Evolutionary conservation across 371 early-diverging fungal species (phyloP), one percentile per base, ranked within the genome.

Genomic region (Basidiobolus meristosporus): DNA sequence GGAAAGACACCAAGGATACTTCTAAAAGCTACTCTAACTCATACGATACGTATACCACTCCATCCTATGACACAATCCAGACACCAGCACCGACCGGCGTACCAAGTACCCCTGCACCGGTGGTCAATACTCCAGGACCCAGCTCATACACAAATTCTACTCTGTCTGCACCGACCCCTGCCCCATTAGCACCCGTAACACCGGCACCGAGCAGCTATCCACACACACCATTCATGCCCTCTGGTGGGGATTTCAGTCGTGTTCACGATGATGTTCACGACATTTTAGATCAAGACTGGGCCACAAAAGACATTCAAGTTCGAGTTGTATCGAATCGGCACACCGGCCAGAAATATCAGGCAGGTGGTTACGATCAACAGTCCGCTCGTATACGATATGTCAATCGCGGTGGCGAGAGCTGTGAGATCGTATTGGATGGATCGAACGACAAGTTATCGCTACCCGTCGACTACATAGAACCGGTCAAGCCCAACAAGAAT

Each of bases 401-500:
- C n/a, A 40, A 32, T 20, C 41, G 41, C 11, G 32, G 19, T 11
- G 41, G 41, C 4, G 32, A 34, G 18, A 17, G 14, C 14, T 15
- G 14, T 14, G 18, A 34, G 12, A 34, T 34, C 14, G 18, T 34
- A 34, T 12, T 34, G 11, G 18, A 34, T 6, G 14, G 34, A 14
- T 34, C 14, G 18, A 15, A 17, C 34, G 14, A 17, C 3, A 14
- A 31, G 46, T 62, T 30, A 42, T 58, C 3, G 61, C 45, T 66
- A 16, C 48, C 57, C 6, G 45, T 53, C 29, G 68, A 69, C 20
- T 55, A 56, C 19, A 61, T 88, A 34, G 67, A 70, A 21, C 73
- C 78, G 1, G 74, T 80, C 12, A 56, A 61, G 17, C 87, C 88
- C 1, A 66, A 67, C 40, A 88, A 84, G 59, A 77, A 71, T 47